Conservation (phyloP, 2,329 filamentous ascomycete species). For the Venturia carpophila region DNA sequence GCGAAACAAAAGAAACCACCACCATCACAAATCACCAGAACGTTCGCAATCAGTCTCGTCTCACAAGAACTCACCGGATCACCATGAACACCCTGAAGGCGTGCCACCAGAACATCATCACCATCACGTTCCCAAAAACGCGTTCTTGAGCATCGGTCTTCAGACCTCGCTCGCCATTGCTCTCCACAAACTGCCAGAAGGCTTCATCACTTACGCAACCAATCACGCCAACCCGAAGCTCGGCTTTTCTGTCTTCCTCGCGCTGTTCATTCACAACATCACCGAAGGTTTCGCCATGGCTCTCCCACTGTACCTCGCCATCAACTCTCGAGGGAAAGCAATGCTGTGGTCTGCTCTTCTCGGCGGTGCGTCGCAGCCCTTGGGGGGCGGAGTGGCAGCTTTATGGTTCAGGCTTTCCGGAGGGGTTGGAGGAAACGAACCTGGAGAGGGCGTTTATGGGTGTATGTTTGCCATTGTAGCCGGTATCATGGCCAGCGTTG, state of each 20-base stretch:
- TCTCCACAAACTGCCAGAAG: conserved; percentile 87
- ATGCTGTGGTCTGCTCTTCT: conserved; percentile 78
- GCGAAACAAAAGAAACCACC: conserved; percentile 20
- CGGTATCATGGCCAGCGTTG: conserved; percentile 93
- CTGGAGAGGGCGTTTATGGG: conserved; percentile 57
- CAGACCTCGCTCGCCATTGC: conserved; percentile 94
- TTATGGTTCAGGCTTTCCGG: conserved; percentile 74
- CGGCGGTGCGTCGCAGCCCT: conserved; percentile 78
- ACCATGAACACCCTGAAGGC: conserved; percentile 22
- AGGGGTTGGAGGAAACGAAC: conserved; percentile 37
- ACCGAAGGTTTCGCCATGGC: conserved; percentile 94
- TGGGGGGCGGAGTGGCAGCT: conserved; percentile 76
- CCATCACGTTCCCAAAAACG: conserved; percentile 90
- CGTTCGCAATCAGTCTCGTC: conserved; percentile 7
- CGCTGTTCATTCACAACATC: conserved; percentile 96
- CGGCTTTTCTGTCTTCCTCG: conserved; percentile 87
- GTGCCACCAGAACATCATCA: conserved; percentile 54
- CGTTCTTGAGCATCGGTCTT: conserved; percentile 88
- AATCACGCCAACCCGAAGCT: conserved; percentile 90
- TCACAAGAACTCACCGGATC: not conserved
- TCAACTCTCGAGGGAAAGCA: conserved; percentile 69
- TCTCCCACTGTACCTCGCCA: conserved; percentile 83
- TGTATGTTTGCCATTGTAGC: conserved; percentile 82
- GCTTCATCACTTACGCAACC: conserved; percentile 86
- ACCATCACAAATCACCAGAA: conserved; percentile 19